Evolutionary conservation across 345 rosid species (phyloP), one percentile per base, ranked within the genome.

Genomic region (Moricandia moricandioides): DNA sequence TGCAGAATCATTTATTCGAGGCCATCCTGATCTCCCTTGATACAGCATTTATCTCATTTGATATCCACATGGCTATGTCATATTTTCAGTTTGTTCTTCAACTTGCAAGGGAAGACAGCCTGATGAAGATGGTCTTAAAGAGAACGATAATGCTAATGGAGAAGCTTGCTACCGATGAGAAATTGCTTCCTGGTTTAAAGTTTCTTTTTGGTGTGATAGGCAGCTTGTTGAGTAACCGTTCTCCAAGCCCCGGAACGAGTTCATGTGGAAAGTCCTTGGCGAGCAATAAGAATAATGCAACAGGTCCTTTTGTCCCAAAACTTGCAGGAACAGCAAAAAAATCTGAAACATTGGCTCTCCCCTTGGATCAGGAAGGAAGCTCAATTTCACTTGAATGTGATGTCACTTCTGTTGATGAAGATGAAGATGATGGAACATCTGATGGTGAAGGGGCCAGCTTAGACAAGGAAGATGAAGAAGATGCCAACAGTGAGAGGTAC

Each of bases 361-460:
- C 92, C 67, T 70, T 85, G 54, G 86, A 83, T 81, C 91, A 85
- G 81, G 98, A 86, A 84, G 91, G 93, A 70, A 87, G 86, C 74
- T 74, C 95, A 26, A 62, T 82, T 33, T 80, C 87, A 45, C 87
- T 92, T 74, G 98, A 95, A 58, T 90, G 98, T 78, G 99, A 95
- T 85, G 98, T 92, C 57, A 88, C 89, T 73, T 95, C 99, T 74
- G 82, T 87, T 51, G 99, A 95, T 80, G 99, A 95, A 61, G 99
- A 95, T 77, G 99, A 95, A 82, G 99, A 95, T 83, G 98, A 95
- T 72, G 99, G 94, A 70, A 95, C 99, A 79, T 95, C 99, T 78
- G 97, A 95, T 84, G 98, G 97, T 77, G 99, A 95, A 84, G 89
- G 85, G 55, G 92, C 96, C 75, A 95, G 99, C 88, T 78, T 95